These are phyloP conservation scores for Aspergillus sp. DNA, from an alignment of 2,329 filamentous ascomycete genomes.

Conservation along the genomic window DNA sequence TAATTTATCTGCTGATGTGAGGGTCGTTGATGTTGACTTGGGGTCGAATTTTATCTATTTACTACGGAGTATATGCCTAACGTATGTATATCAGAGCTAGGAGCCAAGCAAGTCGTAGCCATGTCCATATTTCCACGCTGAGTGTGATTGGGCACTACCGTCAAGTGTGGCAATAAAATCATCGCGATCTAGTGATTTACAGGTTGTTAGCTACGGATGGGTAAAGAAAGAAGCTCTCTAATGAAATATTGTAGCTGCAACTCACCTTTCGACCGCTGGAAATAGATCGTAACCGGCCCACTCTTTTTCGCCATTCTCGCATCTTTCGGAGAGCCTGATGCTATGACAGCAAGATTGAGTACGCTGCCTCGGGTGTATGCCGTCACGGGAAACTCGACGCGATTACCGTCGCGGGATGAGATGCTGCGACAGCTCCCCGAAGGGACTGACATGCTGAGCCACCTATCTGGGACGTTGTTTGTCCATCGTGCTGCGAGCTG, in stretches of 20 bases:
- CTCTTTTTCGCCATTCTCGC: slow-evolving; percentile 15
- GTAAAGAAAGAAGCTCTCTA: not conserved
- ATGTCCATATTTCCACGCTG: not conserved
- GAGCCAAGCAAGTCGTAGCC: not conserved
- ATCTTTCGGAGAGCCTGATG: slow-evolving; percentile 25
- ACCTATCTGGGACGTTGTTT: slow-evolving; percentile 27
- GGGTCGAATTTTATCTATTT: no score
- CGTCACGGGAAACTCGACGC: slow-evolving; percentile 20
- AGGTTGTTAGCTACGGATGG: not conserved
- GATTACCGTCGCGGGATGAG: slow-evolving; percentile 19
- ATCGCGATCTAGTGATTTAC: slow-evolving; percentile 16
- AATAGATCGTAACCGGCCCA: slow-evolving; percentile 27
- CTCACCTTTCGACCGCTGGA: slow-evolving; percentile 24
- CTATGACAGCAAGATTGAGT: slow-evolving; percentile 30
- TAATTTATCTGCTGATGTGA: no score
- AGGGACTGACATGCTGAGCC: slow-evolving; percentile 28
- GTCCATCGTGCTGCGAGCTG: slow-evolving; percentile 30
- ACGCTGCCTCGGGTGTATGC: slow-evolving; percentile 24
- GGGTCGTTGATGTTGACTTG: no score
- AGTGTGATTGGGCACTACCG: not conserved
- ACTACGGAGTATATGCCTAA: no score
- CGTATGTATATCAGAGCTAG: not conserved
- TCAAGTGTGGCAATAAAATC: slow-evolving; percentile 19
- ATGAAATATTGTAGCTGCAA: not conserved
- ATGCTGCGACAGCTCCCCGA: slow-evolving; percentile 8